Conservation (phyloP, 2,329 filamentous ascomycete species). For the Orbilia quercus region DNA sequence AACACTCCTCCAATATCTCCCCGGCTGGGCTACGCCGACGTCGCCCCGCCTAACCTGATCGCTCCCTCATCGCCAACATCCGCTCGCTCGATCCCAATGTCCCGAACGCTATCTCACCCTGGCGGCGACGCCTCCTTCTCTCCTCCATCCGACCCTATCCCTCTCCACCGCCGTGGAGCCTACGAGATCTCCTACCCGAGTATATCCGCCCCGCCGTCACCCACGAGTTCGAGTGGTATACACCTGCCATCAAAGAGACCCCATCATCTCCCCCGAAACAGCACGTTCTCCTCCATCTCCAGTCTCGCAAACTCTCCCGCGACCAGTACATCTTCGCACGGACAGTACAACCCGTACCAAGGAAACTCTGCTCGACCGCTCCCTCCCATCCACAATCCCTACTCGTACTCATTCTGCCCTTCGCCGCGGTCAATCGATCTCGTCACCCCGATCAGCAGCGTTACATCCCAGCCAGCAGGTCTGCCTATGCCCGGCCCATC, state of each 20-base stretch:
- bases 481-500: slow-evolving; percentile 9
- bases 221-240: slow-evolving; percentile 45
- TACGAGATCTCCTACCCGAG: slow-evolving; percentile 52
- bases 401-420: slow-evolving; percentile 57
- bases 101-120: slow-evolving; percentile 42
- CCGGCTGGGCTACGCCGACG: slow-evolving; percentile 41
- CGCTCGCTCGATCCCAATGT: slow-evolving; percentile 43
- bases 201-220: slow-evolving; percentile 50
- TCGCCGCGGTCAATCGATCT: slow-evolving; percentile 60
- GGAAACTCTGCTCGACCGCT: slow-evolving; percentile 57
- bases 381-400: slow-evolving; percentile 59
- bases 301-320: slow-evolving; percentile 53
- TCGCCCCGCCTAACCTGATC: slow-evolving; percentile 51
- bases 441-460: slow-evolving; percentile 59
- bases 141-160: slow-evolving; percentile 54
- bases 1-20: slow-evolving; percentile 53
- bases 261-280: slow-evolving; percentile 56
- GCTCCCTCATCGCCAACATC: slow-evolving; percentile 52
- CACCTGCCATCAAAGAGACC: slow-evolving; percentile 49
- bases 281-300: slow-evolving; percentile 57
- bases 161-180: slow-evolving; percentile 40
- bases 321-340: slow-evolving; percentile 38
- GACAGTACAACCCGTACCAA: slow-evolving; percentile 48
- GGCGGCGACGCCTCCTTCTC: slow-evolving; percentile 44
- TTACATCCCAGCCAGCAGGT: slow-evolving; percentile 47